Base-by-base conservation (phyloP, 495 filamentous ascomycete species). In the Xanthoparmelia taractica region DNA sequence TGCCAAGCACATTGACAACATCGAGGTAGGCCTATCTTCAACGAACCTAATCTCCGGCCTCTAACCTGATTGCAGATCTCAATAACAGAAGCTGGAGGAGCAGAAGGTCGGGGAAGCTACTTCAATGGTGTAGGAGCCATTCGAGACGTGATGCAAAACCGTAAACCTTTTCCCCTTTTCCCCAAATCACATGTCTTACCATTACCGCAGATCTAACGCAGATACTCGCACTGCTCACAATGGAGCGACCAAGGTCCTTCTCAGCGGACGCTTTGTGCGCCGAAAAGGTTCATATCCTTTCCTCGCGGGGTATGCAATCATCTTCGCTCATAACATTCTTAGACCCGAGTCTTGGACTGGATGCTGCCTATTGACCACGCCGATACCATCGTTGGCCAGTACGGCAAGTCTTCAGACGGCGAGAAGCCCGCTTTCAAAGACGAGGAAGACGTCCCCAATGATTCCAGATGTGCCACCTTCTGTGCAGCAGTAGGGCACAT, bases 51-150 rank as follows among this genome's bases (percentile, higher is more conserved):
- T 13, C 15, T 50, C 2, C 8, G 10, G 50, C 18, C 36, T 47
- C 48, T 67, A 15, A 67, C 11, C 18, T 20, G 8, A 10, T 31
- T 60, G 17, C 43, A 88, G 86, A 97, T 98, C 71, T 89, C 95
- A 50, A 97, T 98, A 81, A 97, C 96, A 79, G 94, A 98, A 79
- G 92, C 91, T 4, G 96, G 96, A 72, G 95, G 94, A 65, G 97
- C 95, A 27, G 94, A 98, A 77, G 94, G 94, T 37, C 90, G 94
- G 73, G 94, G 94, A 57, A 94, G 95, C 63, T 98, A 97, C 78
- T 98, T 97, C 71, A 93, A 97, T 70, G 93, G 96, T 76, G 96
- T 96, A 71, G 94, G 94, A 68, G 96, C 97, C 73, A 95, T 98
- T 72, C 90, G 94, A 75, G 94, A 98, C 78, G 92, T 98, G 67